Base-by-base conservation (phyloP, 768 basidiomycete species). In the Kwoniella dendrophila region DNA sequence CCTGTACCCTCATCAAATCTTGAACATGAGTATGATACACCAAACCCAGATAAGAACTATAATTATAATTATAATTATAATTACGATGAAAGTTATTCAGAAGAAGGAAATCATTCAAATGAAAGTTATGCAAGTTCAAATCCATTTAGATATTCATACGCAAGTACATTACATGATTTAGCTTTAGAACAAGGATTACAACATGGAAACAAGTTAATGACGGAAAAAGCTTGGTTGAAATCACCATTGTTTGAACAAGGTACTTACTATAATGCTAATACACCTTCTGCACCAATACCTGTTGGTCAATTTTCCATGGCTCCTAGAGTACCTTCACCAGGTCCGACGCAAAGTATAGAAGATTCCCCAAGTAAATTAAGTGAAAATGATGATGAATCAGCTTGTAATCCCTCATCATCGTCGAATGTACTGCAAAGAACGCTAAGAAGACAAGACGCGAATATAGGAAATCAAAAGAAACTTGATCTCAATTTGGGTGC, bases 141-240 rank as follows among this genome's bases (percentile, higher is more conserved):
- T 22, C 60, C 60, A 6, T 62, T 62, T 38, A 50, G 71, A 22
- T 69, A 65, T 43, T 71, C 70, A n/a, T 74, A 67, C 47, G 72
- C 72, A 11, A 62, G 59, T 26, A 64, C 59, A 8, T 22, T 74
- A 26, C 72, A 74, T 50, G 70, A 74, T 52, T 59, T 71, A 12
- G 72, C 68, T 1, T 20, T 67, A 4, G 68, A 65, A 18, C 65
- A 62, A 3, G 70, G 61, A 4, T 8, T 62, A 3, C 47, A 58
- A 38, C 62, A 55, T 22, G 70, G 67, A 8, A 34, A 24, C 11
- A 38, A 56, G 22, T 29, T 72, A 22, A 69, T 72, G 67, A 59
- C 26, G 14, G 70, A 66, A 51, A 72, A 69, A 53, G 67, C 70
- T 11, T 72, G 70, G 70, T 27, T 72, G 41, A 29, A 67, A 43